Evolutionary conservation across 345 rosid species (phyloP).

Genomic region (Acer yangbiense): DNA sequence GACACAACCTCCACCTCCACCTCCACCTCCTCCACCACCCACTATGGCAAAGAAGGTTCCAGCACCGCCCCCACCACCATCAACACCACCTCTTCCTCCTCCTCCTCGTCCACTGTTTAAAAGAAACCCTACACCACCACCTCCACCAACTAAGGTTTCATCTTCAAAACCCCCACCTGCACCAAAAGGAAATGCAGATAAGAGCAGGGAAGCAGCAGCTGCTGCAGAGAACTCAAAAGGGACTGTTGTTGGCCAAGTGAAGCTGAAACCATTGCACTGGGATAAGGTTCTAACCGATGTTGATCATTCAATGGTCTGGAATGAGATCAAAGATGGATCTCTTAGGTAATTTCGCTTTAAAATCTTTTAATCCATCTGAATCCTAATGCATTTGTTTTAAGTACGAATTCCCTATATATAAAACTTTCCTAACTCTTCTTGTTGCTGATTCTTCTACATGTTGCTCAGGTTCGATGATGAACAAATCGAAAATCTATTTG

Average conservation of each 20-base stretch:
- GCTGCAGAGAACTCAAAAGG: slow-evolving; percentile 31
- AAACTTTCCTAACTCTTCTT: background rate
- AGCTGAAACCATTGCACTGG: slow-evolving; percentile 66
- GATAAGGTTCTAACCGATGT: slow-evolving; percentile 57
- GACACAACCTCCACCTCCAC: slow-evolving; percentile 7
- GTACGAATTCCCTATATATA: background rate
- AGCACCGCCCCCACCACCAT: slow-evolving; percentile 1
- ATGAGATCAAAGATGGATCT: slow-evolving; percentile 61
- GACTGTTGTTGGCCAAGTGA: slow-evolving; percentile 33
- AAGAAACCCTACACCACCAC: slow-evolving; percentile 11
- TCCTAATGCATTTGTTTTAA: background rate
- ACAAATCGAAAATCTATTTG: slow-evolving; percentile 49
- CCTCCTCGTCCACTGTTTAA: slow-evolving; percentile 14
- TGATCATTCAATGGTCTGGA: slow-evolving; percentile 73
- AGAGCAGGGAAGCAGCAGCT: slow-evolving; percentile 24
- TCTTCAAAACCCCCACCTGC: slow-evolving; percentile 35
- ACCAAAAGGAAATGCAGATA: slow-evolving; percentile 32
- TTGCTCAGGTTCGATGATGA: slow-evolving; percentile 54
- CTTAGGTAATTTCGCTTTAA: slow-evolving; percentile 37
- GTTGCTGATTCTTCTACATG: slow-evolving; percentile 9
- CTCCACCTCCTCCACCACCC: slow-evolving; percentile 21
- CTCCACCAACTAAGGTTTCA: slow-evolving; percentile 31
- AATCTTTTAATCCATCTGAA: background rate
- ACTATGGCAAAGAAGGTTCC: slow-evolving; percentile 13
- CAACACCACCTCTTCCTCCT: slow-evolving; percentile 25